A percentile compares a stretch with the other conserved stretches of the same genome.
Evolutionary conservation across 164 flowering plant species (phyloP).

Genomic region (Piper betle): DNA sequence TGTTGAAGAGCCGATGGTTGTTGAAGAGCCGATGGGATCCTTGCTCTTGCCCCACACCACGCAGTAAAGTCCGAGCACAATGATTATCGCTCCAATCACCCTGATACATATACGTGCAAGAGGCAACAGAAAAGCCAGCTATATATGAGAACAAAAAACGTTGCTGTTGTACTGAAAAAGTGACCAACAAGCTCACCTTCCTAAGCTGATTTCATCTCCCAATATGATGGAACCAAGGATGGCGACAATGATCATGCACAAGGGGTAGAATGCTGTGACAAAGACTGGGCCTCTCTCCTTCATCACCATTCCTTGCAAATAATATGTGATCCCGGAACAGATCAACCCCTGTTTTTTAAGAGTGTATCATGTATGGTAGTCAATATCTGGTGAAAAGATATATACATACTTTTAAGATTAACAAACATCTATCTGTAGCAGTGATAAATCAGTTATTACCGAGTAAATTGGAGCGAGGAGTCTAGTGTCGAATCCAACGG

Average conservation of each 20-base stretch:
- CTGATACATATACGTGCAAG: conserved; percentile 11
- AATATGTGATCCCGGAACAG: conserved; percentile 76
- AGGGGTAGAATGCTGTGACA: conserved; percentile 73
- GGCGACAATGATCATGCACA: conserved; percentile 75
- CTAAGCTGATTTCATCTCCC: conserved; percentile 59
- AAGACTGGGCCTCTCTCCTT: conserved; percentile 76
- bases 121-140: not conserved
- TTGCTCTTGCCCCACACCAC: conserved; percentile 63
- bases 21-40: conserved; percentile 11
- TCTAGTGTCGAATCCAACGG: conserved; percentile 63
- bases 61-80: conserved; percentile 40
- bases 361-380: too few species aligned
- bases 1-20: too few species aligned
- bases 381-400: too few species aligned
- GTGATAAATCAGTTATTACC: conserved; percentile 21
- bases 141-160: not conserved
- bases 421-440: not conserved
- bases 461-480: conserved; percentile 71
- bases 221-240: conserved; percentile 44
- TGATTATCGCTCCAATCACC: conserved; percentile 36
- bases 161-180: too few species aligned
- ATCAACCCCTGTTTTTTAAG: conserved; percentile 58
- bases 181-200: conserved; percentile 40
- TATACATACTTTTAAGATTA: too few species aligned
- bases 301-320: conserved; percentile 64